Evolutionary conservation across 139 green algal genomes (phyloP).

Genomic region (Tetradesmus obliquus): DNA sequence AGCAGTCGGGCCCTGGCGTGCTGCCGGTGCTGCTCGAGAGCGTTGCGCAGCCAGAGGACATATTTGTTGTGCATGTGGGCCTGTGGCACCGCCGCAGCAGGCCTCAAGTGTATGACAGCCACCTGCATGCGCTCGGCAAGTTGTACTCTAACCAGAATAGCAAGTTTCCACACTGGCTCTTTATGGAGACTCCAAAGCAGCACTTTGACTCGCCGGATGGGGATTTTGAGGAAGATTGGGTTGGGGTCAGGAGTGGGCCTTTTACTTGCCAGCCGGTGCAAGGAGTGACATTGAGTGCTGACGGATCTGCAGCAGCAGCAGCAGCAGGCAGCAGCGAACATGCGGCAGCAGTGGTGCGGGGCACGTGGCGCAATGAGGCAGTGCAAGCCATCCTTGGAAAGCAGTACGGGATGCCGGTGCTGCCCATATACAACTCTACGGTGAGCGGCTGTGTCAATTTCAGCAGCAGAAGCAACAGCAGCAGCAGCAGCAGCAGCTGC

Average conservation of each 20-base stretch:
- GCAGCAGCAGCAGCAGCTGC: too few relatives aligned
- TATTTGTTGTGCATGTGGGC: conserved; percentile 41
- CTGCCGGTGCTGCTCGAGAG: conserved; percentile 24
- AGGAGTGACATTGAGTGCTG: not conserved
- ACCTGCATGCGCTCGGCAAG: conserved; percentile 34
- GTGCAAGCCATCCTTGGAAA: not conserved
- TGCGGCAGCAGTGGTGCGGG: conserved; percentile 2
- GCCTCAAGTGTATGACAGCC: not conserved
- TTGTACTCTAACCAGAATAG: not conserved
- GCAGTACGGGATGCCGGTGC: conserved; percentile 22
- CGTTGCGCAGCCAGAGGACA: conserved; percentile 4
- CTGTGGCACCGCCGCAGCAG: conserved; percentile 20
- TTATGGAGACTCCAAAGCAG: conserved; percentile 50
- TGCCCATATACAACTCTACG: conserved; percentile 39
- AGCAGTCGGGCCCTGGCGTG: conserved; percentile 2
- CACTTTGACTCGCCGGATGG: conserved; percentile 45
- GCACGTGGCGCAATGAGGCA: conserved; percentile 32
- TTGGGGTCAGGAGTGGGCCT: not conserved
- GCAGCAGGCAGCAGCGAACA: not conserved
- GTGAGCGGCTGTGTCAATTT: not conserved
- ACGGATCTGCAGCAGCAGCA: not conserved
- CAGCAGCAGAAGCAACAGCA: not conserved
- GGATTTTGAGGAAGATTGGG: conserved; percentile 29
- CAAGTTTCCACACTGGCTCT: conserved; percentile 32
- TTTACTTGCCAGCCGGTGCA: conserved; percentile 27